A percentile compares a stretch with the other conserved stretches of the same genome.
phyloP scores from a whole-genome alignment of 306 rosid genomes.

The Vigna reflexopilosa region DNA sequence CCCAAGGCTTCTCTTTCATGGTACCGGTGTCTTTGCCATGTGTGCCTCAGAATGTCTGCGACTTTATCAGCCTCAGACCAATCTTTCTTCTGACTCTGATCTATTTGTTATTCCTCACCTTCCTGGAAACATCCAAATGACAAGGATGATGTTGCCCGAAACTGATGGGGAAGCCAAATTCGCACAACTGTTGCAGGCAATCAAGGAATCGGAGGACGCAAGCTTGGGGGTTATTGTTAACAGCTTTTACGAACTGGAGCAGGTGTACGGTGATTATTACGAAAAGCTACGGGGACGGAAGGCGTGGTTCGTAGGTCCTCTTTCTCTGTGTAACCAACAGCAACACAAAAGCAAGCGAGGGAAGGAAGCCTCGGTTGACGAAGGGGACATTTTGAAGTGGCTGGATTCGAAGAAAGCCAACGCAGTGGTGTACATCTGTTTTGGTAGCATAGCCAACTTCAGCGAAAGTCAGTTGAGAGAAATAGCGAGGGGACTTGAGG shows the following conservation, averaged over 20 bases:
- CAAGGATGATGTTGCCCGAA: constrained; percentile 3
- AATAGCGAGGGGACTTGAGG: constrained; percentile 45
- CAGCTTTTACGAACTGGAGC: constrained; percentile 65
- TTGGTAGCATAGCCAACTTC: constrained; percentile 35
- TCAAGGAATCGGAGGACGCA: constrained; percentile 13
- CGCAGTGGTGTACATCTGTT: constrained; percentile 44
- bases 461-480: constrained; percentile 31
- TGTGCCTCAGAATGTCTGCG: constrained; percentile 22
- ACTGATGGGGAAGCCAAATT: neutral
- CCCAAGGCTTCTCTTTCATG: constrained; percentile 58
- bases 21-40: constrained; percentile 46
- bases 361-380: neutral
- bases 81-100: constrained; percentile 47
- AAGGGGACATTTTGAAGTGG: constrained; percentile 43
- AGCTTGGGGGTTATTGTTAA: constrained; percentile 56
- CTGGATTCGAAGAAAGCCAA: constrained; percentile 34
- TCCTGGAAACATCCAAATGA: constrained; percentile 39
- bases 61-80: constrained; percentile 47
- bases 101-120: constrained; percentile 49
- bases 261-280: constrained; percentile 52
- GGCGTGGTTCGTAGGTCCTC: constrained; percentile 65
- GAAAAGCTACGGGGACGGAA: constrained; percentile 40
- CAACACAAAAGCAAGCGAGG: constrained; percentile 36
- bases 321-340: constrained; percentile 41
- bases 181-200: neutral